Percentiles rank a stretch among this genome's conserved stretches.
phyloP scores from a whole-genome alignment of 768 basidiomycete genomes.

The Suillus lakei region DNA sequence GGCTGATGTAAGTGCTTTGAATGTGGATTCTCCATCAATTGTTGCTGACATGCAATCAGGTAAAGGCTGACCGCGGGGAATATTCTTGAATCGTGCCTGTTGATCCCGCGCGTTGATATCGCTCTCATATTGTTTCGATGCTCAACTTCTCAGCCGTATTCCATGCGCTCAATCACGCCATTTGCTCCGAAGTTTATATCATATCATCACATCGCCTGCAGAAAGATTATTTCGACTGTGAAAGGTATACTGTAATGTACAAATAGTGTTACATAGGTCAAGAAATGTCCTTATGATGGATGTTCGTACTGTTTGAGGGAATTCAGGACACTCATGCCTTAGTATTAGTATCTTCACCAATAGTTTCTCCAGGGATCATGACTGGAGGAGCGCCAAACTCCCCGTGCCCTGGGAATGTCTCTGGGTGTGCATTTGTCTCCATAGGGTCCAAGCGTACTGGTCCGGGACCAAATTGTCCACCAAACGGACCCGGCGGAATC shows the following conservation, averaged over 20 bases:
- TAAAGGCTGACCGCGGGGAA: conserved; percentile 3
- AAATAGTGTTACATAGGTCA: not conserved
- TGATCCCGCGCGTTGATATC: not conserved
- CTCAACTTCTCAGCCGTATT: not conserved
- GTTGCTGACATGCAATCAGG: not conserved
- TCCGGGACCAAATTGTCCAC: conserved; percentile 21
- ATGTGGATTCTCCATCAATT: not conserved
- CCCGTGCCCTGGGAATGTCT: conserved; percentile 30
- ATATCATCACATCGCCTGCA: not conserved
- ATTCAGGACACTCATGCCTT: not conserved
- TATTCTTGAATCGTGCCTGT: conserved; percentile 3
- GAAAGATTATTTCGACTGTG: not conserved
- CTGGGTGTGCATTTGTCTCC: conserved; percentile 26
- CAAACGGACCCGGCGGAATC: conserved; percentile 18
- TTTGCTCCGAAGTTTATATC: not conserved
- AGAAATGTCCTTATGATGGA: not conserved
- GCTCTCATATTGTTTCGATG: not conserved
- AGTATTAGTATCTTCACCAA: conserved; percentile 22
- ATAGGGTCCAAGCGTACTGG: conserved; percentile 22
- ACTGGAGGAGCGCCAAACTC: conserved; percentile 33
- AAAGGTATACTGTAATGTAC: not conserved
- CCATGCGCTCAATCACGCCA: not conserved
- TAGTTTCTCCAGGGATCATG: conserved; percentile 30
- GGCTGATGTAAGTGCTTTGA: conserved; percentile 18
- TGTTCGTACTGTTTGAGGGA: not conserved